A percentile compares a stretch with the other conserved stretches of the same genome.
These are phyloP conservation scores for Symbiodinium pilosum DNA, from an alignment of 73 alveolate genomes.

Conservation along the genomic window DNA sequence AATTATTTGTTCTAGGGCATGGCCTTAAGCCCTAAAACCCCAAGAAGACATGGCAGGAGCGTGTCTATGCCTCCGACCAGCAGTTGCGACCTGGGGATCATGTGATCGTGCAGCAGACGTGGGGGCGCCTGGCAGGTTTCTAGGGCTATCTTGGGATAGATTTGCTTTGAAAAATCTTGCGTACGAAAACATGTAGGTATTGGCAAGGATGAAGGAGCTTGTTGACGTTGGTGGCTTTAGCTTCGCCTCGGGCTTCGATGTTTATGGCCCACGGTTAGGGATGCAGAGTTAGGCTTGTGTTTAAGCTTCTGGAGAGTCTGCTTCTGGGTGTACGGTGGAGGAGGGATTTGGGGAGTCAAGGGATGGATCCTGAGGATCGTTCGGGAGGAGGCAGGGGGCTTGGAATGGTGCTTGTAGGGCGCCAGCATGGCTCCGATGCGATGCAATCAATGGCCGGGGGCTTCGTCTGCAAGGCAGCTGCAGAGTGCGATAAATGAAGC, in stretches of 20 bases:
- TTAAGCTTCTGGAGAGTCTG: background rate
- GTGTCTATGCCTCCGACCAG: background rate
- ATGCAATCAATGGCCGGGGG: no score
- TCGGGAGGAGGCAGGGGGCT: background rate
- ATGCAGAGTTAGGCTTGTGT: background rate
- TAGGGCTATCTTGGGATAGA: background rate
- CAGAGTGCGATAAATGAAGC: background rate
- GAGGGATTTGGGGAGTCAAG: background rate
- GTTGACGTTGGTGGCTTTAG: no score
- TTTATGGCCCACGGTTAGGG: background rate
- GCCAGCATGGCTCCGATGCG: background rate
- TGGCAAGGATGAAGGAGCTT: background rate
- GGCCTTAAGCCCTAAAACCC: background rate
- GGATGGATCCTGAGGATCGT: background rate
- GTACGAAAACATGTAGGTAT: background rate
- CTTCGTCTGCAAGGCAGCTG: background rate
- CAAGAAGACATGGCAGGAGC: background rate
- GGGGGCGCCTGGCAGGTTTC: background rate
- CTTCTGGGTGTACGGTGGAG: background rate
- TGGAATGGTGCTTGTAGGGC: background rate
- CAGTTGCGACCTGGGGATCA: background rate
- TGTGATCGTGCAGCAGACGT: constrained; percentile 14
- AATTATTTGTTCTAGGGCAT: no score
- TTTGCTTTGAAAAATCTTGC: background rate
- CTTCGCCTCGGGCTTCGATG: no score